phyloP scores from a whole-genome alignment of 2,329 filamentous ascomycete species.

The Fusarium xyrophilum region DNA sequence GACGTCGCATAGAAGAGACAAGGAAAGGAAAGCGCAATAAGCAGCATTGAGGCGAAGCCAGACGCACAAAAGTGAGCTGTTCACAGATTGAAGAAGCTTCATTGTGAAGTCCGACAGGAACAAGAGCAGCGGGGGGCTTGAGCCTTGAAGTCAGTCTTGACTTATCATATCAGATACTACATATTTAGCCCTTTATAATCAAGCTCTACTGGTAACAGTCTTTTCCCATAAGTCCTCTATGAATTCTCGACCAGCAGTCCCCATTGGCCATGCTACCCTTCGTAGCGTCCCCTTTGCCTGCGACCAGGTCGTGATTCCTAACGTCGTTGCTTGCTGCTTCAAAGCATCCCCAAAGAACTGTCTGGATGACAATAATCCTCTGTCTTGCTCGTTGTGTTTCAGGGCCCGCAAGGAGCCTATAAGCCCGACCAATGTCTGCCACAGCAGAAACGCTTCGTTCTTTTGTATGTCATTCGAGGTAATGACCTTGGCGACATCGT shows the following conservation, averaged over 20 bases:
- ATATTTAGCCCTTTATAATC: not conserved
- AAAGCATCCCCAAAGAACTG: not conserved
- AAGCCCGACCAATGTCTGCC: not conserved
- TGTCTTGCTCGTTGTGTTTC: rapidly evolving
- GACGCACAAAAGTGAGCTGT: too few relatives aligned
- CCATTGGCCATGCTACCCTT: not conserved
- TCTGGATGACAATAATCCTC: not conserved
- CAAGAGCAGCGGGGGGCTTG: too few relatives aligned
- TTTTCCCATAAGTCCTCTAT: constrained; percentile 10
- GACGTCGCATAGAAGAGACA: not conserved
- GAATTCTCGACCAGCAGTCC: not conserved
- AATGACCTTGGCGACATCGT: not conserved
- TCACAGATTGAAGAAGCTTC: too few relatives aligned
- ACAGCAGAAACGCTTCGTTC: not conserved
- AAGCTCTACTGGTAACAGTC: not conserved
- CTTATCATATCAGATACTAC: too few relatives aligned
- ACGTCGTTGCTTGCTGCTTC: not conserved
- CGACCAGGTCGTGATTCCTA: not conserved
- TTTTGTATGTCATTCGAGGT: rapidly evolving
- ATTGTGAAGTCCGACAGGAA: too few relatives aligned
- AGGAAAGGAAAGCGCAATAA: not conserved
- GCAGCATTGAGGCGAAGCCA: not conserved
- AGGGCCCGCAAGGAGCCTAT: not conserved
- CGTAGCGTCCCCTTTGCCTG: not conserved
- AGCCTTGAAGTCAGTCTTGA: too few relatives aligned